Base-by-base conservation (phyloP, 192 early-diverging fungal genomes). In the Coemansia sp. region DNA sequence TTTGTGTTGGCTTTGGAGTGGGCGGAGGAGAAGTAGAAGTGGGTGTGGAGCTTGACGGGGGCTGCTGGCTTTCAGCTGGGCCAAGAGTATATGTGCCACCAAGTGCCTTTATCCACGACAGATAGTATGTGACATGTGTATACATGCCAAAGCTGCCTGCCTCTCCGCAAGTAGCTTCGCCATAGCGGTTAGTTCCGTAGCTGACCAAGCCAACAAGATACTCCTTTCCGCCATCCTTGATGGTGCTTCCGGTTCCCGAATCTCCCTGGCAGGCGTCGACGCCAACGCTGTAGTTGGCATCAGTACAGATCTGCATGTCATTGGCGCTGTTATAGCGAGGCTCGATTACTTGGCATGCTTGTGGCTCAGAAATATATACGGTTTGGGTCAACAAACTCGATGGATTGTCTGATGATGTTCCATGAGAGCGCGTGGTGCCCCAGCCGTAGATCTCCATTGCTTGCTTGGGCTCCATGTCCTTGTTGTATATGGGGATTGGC, bases 131-230 rank as follows among this genome's bases (percentile, higher is more conserved):
- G 6, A 66, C 36, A 40, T 54, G 64, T 11, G 67, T 70, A 43
- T 76, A 76, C 20, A 76, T 59, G 38, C 74, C 74, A 70, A 77
- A 77, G 55, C 74, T 70, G 20, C 60, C 68, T 8, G 56, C 45
- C 36, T 77, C 74, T 7, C 74, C 74, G 20, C 74, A 77, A 0
- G 74, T 77, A 8, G 59, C 34, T 11, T 63, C 56, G 6, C 55
- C 58, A 7, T 53, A 34, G 12, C 20, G 44, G 49, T 70, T 55
- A 10, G 59, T 59, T 9, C 74, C 74, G 16, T 63, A 77, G 60
- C 74, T 77, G 30, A 77, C 74, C 17, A 77, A 45, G 37, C 74
- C 74, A 36, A 68, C 67, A 34, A 63, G 43, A 26, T 77, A 77
- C 20, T 61, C 30, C 3, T 16, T 50, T 31, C 60, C 60, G 1